Conservation (phyloP, 2,329 filamentous ascomycete species). For the Didymella lethalis region DNA sequence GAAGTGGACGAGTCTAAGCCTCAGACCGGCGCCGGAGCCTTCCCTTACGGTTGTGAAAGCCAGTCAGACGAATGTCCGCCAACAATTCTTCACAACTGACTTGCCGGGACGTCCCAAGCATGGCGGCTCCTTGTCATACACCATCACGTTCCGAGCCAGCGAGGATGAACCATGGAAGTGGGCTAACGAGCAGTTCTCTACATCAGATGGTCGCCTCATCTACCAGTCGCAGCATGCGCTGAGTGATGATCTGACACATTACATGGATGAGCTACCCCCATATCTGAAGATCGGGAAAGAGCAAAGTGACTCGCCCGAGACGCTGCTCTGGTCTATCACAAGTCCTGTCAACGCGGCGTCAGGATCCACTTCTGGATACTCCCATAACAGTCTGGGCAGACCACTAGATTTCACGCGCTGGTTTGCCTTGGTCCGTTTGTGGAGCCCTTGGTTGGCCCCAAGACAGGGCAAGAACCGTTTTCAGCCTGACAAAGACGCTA, state of each 20-base stretch:
- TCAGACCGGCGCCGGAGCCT: constrained; percentile 56
- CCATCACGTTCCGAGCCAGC: constrained; percentile 70
- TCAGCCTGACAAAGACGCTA: constrained; percentile 75
- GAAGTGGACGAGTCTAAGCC: constrained; percentile 64
- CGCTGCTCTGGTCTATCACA: constrained; percentile 74
- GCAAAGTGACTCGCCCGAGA: constrained; percentile 71
- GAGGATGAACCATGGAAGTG: constrained; percentile 70
- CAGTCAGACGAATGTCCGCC: constrained; percentile 24
- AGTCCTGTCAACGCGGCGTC: constrained; percentile 63
- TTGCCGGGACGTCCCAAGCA: constrained; percentile 58
- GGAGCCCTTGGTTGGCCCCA: constrained; percentile 87
- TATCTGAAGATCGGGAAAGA: constrained; percentile 63
- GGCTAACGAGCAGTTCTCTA: constrained; percentile 70
- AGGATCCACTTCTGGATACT: constrained; percentile 65
- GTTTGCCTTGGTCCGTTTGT: constrained; percentile 82
- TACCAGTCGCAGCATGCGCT: constrained; percentile 54
- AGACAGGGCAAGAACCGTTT: constrained; percentile 77
- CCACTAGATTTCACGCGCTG: constrained; percentile 74
- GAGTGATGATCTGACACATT: constrained; percentile 58
- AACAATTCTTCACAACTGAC: constrained; percentile 63
- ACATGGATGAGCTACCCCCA: constrained; percentile 66
- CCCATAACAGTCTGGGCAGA: constrained; percentile 66
- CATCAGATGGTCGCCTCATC: constrained; percentile 69
- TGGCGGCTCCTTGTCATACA: constrained; percentile 66
- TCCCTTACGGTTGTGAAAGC: constrained; percentile 36